Base-by-base conservation (phyloP, 192 early-diverging fungal species). In the Backusella parvicylindrica region DNA sequence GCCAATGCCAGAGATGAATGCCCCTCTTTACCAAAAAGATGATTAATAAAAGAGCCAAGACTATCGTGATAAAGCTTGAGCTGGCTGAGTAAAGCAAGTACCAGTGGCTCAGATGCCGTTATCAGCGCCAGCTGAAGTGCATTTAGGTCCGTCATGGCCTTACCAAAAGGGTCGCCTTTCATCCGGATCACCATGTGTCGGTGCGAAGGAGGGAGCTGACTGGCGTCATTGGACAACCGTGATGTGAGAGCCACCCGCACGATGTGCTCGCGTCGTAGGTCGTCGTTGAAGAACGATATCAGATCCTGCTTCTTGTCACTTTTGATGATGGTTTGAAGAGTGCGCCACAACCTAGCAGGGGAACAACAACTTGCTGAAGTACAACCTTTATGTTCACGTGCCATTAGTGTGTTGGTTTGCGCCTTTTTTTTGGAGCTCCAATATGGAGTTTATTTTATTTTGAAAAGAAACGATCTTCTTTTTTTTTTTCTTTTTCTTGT, bases 1-100 rank as follows among this genome's bases (percentile, higher is more conserved):
- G 79, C 79, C 5, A 81, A 36, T 56, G 77, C 75, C 2, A 81
- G 33, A 31, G 71, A 40, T 6, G 71, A 70, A 28, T 81, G 69
- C 35, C 79, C 36, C 7, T 76, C 9, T 35, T 47, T 47, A 37
- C 75, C 79, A 50, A 66, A 76, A n/a, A 60, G 21, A 64, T 81
- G 79, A 50, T 81, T 73, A 8, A 81, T 30, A 70, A 76, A 81
- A 15, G 21, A 38, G 2, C 40, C 31, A 23, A 72, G 21, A 37
- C 64, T n/a, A n/a, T 47, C 43, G n/a, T 47, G 43, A 28, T 72
- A 26, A 23, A 73, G 36, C 26, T 64, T 36, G 23, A 81, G 16
- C 30, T 68, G 64, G 1, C 28, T 36, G 3, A 81, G 65, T 6
- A 81, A 21, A 11, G 23, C 16, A 1, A 69, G 16, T 0, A 71